These are phyloP conservation scores for Globisporangium camurandrum DNA, from an alignment of 352 stramenopile species.

Conservation along the genomic window DNA sequence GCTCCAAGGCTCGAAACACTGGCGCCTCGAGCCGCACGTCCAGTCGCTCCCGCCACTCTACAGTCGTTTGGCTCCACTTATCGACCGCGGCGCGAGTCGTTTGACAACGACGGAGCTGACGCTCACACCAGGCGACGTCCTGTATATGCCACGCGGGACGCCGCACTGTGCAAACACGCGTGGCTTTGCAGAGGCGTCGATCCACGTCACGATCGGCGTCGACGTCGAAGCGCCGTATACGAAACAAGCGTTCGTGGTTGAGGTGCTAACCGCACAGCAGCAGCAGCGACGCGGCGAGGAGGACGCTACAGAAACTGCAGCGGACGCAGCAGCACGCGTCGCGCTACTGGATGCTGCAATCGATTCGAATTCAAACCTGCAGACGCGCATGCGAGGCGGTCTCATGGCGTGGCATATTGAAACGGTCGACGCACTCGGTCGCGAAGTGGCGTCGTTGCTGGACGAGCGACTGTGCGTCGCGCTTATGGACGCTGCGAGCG, in stretches of 20 bases:
- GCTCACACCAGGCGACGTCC: slow-evolving; percentile 17
- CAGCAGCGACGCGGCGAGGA: not conserved
- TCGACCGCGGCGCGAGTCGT: not conserved
- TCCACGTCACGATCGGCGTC: slow-evolving; percentile 28
- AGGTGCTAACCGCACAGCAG: slow-evolving; percentile 1
- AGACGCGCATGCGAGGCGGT: slow-evolving; percentile 5
- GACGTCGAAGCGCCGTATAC: slow-evolving; percentile 20
- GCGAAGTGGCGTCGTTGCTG: not conserved
- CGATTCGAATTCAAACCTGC: not conserved
- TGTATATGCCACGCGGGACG: slow-evolving; percentile 26
- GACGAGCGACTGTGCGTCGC: not conserved
- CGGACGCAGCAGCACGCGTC: not conserved
- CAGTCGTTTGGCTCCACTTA: slow-evolving; percentile 4
- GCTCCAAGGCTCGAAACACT: slow-evolving; percentile 23
- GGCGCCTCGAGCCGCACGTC: slow-evolving; percentile 15
- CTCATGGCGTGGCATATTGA: slow-evolving; percentile 26
- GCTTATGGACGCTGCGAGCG: not conserved
- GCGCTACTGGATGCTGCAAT: not conserved
- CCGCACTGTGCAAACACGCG: slow-evolving; percentile 24
- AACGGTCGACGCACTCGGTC: not conserved
- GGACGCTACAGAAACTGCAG: too few species aligned
- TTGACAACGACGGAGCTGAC: slow-evolving; percentile 6
- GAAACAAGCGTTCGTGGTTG: slow-evolving; percentile 7
- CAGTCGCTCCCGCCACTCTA: slow-evolving; percentile 17
- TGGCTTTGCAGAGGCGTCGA: slow-evolving; percentile 16